Percentiles rank a stretch among this genome's conserved stretches.
Conservation (phyloP, 441 rosid genomes). For the Cnidoscolus chayamansa region DNA sequence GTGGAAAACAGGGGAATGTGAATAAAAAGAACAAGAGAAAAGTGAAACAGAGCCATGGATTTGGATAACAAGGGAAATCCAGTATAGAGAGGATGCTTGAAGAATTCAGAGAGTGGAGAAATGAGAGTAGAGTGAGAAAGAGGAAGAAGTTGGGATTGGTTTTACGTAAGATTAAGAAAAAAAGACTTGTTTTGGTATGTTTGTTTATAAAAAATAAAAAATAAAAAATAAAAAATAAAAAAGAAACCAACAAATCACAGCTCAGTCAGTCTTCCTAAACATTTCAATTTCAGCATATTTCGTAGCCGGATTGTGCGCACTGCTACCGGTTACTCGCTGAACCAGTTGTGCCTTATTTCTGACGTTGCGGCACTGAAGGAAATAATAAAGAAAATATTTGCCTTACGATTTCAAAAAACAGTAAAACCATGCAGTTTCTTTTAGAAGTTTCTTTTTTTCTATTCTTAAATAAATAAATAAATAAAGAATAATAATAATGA, state of each 20-base stretch:
- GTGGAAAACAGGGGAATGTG: conserved; percentile 37
- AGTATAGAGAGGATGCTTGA: neutral
- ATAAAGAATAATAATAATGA: no score
- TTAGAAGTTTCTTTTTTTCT: no score
- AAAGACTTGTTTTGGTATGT: neutral
- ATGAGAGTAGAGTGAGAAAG: neutral
- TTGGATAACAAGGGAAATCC: neutral
- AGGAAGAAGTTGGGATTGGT: neutral
- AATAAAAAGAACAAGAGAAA: conserved; percentile 25
- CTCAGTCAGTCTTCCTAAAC: neutral
- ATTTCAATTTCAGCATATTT: conserved; percentile 11
- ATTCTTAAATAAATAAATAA: no score
- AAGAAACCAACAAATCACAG: neutral
- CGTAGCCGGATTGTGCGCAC: conserved; percentile 17
- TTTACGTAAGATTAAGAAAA: no score
- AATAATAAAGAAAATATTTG: no score
- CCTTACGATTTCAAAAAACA: no score
- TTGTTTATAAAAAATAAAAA: no score
- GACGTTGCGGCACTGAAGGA: no score
- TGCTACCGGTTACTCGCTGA: conserved; percentile 8
- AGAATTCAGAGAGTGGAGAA: neutral
- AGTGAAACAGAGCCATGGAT: conserved; percentile 20
- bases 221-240: neutral
- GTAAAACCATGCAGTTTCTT: no score
- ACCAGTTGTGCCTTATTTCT: conserved; percentile 13